Base-by-base conservation (phyloP, 495 filamentous ascomycete species). In the Bathelium albidoporum region DNA sequence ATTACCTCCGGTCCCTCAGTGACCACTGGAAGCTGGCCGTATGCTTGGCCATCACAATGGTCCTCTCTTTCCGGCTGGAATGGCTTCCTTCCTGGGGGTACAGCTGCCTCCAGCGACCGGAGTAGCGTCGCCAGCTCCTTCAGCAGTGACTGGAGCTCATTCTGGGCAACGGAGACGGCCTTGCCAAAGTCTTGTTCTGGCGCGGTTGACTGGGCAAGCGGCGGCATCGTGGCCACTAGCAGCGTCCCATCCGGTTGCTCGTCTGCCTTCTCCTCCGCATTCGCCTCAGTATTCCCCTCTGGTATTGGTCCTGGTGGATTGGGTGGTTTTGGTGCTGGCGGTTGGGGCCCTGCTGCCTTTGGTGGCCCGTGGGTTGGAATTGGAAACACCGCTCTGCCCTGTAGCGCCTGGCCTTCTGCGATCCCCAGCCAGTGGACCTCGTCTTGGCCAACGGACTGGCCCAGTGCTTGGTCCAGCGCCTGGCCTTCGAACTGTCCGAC, bases 341-440 rank as follows among this genome's bases (percentile, higher is more conserved):
- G 49, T 10, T 55, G 49, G 49, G 49, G 49, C 5, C 49, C 49
- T 26, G 49, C 49, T 55, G 49, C 49, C 16, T 55, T 55, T 55
- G 24, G 49, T 2, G 49, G 49, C 16, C 49, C 49, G 5, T 55
- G 49, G 49, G 49, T 55, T 4, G 49, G 49, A 3, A 29, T 55
- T 20, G 49, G 49, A 29, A 20, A 20, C 24, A 55, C 49, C 1
- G 49, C 49, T 29, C 20, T 55, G 49, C 49, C 49, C 2, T 55
- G 49, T 2, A 55, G 49, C 2, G 49, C 49, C 49, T 55, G 49
- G 49, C 49, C 49, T 26, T 55, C 49, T 26, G 24, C 22, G 9
- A 29, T 55, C 24, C 49, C 49, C 9, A 55, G 49, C 49, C 49
- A 55, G 24, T 55, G 49, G 49, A 55, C 20, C 1, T 55, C 49